A percentile compares a stretch with the other conserved stretches of the same genome.
Evolutionary conservation across 805 yeast species (phyloP).

Genomic region (Yamadazyma endophytica): DNA sequence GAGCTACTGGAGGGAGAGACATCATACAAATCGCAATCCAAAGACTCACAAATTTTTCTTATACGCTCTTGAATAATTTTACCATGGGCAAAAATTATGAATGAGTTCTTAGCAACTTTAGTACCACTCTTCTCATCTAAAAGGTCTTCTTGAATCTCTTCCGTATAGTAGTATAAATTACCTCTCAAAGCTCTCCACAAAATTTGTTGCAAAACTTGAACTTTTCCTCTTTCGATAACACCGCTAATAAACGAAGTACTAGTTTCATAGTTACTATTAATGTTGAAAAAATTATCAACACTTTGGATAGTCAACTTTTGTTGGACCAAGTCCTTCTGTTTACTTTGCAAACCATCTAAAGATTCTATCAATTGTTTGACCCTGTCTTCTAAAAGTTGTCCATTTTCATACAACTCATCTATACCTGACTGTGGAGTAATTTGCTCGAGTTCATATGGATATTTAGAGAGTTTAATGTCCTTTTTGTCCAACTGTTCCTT

Average conservation of each 20-base stretch:
- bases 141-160: slow-evolving; percentile 66
- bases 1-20: slow-evolving; percentile 40
- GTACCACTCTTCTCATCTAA: slow-evolving; percentile 57
- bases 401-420: slow-evolving; percentile 64
- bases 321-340: slow-evolving; percentile 66
- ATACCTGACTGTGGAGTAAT: slow-evolving; percentile 52
- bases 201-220: slow-evolving; percentile 71
- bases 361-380: slow-evolving; percentile 69
- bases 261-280: slow-evolving; percentile 23
- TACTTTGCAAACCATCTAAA: slow-evolving; percentile 56
- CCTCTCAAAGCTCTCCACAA: slow-evolving; percentile 94
- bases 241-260: slow-evolving; percentile 59
- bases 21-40: slow-evolving; percentile 74
- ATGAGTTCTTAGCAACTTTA: slow-evolving; percentile 69
- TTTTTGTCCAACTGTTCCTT: slow-evolving; percentile 49
- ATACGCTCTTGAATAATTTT: slow-evolving; percentile 65
- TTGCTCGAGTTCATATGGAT: slow-evolving; percentile 21
- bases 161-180: slow-evolving; percentile 72
- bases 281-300: slow-evolving; percentile 31
- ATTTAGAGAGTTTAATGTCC: slow-evolving; percentile 31
- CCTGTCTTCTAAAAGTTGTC: slow-evolving; percentile 68
- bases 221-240: slow-evolving; percentile 68
- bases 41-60: slow-evolving; percentile 79
- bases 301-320: slow-evolving; percentile 49
- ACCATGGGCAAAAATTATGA: slow-evolving; percentile 92